Evolutionary conservation across 2,329 filamentous ascomycete genomes (phyloP).

Genomic region (Pezicula rhizophila): DNA sequence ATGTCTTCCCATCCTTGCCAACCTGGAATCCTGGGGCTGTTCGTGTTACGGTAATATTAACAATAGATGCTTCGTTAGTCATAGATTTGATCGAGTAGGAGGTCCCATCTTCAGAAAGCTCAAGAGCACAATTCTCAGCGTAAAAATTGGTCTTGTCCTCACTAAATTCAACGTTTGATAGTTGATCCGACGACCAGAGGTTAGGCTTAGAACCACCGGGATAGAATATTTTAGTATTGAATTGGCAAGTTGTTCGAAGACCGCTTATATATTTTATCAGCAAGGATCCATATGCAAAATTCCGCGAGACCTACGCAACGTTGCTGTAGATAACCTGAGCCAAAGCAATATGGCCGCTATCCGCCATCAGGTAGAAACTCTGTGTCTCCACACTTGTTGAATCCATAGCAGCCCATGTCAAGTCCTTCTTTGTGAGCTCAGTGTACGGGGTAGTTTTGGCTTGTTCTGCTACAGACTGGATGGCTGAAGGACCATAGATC

Average conservation of each 20-base stretch:
- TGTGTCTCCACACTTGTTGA: slow-evolving; percentile 91
- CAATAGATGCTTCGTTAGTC: slow-evolving; percentile 70
- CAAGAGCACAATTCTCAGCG: slow-evolving; percentile 77
- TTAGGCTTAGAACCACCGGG: slow-evolving; percentile 64
- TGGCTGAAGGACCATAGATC: slow-evolving; percentile 84
- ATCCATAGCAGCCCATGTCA: slow-evolving; percentile 77
- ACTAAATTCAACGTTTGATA: slow-evolving; percentile 77
- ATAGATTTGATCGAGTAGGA: slow-evolving; percentile 87
- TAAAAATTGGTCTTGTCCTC: slow-evolving; percentile 78
- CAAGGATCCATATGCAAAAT: slow-evolving; percentile 11
- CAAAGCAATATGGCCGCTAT: slow-evolving; percentile 70
- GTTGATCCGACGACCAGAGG: slow-evolving; percentile 77
- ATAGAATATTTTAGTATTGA: slow-evolving; percentile 90
- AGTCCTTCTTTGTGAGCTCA: slow-evolving; percentile 67
- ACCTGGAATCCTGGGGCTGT: slow-evolving; percentile 74
- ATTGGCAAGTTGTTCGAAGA: slow-evolving; percentile 84
- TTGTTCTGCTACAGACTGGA: slow-evolving; percentile 80
- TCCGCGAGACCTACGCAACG: slow-evolving; percentile 63
- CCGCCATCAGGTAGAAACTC: slow-evolving; percentile 83
- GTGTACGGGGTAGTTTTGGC: slow-evolving; percentile 73
- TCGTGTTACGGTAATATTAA: slow-evolving; percentile 79
- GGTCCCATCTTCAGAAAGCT: slow-evolving; percentile 78
- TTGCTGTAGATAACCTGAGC: slow-evolving; percentile 97
- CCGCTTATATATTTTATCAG: slow-evolving; percentile 50
- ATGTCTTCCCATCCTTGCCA: slow-evolving; percentile 76